These are phyloP conservation scores for Fusarium sp. DNA, from an alignment of 2,329 filamentous ascomycete species.

Conservation along the genomic window DNA sequence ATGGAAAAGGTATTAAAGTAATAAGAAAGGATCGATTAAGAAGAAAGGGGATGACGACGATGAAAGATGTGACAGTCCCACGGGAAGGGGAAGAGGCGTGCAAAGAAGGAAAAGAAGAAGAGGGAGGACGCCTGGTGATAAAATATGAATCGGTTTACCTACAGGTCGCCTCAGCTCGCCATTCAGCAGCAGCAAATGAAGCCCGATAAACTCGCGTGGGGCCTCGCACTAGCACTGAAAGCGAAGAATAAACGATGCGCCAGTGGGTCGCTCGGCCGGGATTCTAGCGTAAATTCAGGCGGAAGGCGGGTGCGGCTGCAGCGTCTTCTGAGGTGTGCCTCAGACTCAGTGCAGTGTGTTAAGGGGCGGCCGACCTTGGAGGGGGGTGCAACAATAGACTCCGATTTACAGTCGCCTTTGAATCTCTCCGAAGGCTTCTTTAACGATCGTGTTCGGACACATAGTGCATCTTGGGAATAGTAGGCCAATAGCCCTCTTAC, in stretches of 20 bases:
- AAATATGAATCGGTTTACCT: conserved; percentile 15
- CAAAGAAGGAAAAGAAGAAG: neutral
- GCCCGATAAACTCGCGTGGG: conserved; percentile 37
- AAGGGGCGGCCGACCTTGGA: conserved; percentile 29
- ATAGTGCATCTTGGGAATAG: neutral
- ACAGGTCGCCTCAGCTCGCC: conserved; percentile 16
- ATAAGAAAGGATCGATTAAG: conserved; percentile 41
- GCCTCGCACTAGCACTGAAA: conserved; percentile 27
- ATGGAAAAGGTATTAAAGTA: conserved; percentile 27
- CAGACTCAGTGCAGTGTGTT: neutral
- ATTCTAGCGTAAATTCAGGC: conserved; percentile 28
- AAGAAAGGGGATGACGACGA: conserved; percentile 19
- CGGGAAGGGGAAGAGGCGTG: conserved; percentile 15
- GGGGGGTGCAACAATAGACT: neutral
- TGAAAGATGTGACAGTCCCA: conserved; percentile 4
- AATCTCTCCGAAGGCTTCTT: neutral
- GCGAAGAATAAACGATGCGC: conserved; percentile 26
- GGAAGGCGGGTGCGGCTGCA: conserved; percentile 30
- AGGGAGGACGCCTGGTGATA: conserved; percentile 32
- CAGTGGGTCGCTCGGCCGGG: conserved; percentile 18
- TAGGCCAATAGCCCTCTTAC: neutral
- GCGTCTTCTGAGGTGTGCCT: neutral
- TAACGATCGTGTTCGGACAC: neutral
- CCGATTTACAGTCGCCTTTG: neutral
- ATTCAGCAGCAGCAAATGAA: conserved; percentile 29